Evolutionary conservation across 2,329 filamentous ascomycete genomes (phyloP).

Genomic region (Paecilomyces dactylethromorphus): DNA sequence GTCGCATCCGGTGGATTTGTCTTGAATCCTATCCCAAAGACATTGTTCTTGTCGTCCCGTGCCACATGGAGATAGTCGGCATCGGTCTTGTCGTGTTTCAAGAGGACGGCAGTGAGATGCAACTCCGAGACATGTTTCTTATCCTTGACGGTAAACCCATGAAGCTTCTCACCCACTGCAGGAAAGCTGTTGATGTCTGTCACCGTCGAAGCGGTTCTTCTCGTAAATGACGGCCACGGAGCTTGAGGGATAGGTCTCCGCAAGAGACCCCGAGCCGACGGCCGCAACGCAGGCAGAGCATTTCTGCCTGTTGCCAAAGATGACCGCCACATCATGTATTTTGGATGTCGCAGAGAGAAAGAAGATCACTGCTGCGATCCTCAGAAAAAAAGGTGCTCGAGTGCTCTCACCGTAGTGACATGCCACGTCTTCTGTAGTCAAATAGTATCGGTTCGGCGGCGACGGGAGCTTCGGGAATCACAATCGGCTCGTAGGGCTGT

Average conservation of each 20-base stretch:
- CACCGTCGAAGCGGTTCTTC: slow-evolving; percentile 49
- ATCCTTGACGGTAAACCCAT: slow-evolving; percentile 87
- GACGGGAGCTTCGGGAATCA: background rate
- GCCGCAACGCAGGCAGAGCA: slow-evolving; percentile 15
- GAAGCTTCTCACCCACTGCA: slow-evolving; percentile 73
- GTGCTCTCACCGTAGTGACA: background rate
- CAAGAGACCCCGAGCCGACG: slow-evolving; percentile 12
- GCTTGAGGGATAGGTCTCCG: slow-evolving; percentile 11
- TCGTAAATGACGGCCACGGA: slow-evolving; percentile 9
- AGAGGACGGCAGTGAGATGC: slow-evolving; percentile 80
- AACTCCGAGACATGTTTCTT: slow-evolving; percentile 91
- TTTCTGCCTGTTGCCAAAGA: slow-evolving; percentile 19
- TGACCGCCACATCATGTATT: slow-evolving; percentile 25
- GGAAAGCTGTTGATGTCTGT: slow-evolving; percentile 72
- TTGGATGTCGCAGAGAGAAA: background rate
- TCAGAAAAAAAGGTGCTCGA: background rate
- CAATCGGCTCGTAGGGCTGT: background rate
- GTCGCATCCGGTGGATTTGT: slow-evolving; percentile 96
- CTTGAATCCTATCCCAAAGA: slow-evolving; percentile 98
- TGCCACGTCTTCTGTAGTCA: background rate
- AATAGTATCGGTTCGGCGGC: background rate
- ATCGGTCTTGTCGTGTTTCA: slow-evolving; percentile 90
- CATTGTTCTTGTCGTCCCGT: slow-evolving; percentile 95
- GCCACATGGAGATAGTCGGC: slow-evolving; percentile 95
- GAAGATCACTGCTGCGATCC: background rate